These are phyloP conservation scores for Plasmopara halstedii DNA, from an alignment of 352 stramenopile genomes.

Conservation along the genomic window DNA sequence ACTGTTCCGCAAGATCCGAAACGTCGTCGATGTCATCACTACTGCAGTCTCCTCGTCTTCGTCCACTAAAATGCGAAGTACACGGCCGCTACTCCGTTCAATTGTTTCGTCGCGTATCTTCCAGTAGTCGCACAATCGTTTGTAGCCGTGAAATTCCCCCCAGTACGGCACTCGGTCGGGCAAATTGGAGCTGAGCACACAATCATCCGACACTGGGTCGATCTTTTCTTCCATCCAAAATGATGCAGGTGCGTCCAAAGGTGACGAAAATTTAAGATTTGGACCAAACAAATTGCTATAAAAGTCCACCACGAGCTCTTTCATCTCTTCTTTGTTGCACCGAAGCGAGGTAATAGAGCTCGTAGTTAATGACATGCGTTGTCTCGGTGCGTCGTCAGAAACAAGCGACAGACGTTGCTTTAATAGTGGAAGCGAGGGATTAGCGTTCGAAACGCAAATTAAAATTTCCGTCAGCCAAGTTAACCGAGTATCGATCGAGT, in stretches of 20 bases:
- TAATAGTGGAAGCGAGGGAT: slow-evolving; percentile 25
- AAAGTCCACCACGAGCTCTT: slow-evolving; percentile 64
- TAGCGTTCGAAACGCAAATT: slow-evolving; percentile 47
- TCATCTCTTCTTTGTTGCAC: slow-evolving; percentile 68
- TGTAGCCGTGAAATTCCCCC: slow-evolving; percentile 85
- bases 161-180: slow-evolving; percentile 81
- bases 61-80: slow-evolving; percentile 76
- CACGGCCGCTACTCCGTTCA: slow-evolving; percentile 71
- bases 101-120: slow-evolving; percentile 84
- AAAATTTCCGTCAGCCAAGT: slow-evolving; percentile 79
- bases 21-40: slow-evolving; percentile 84
- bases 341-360: slow-evolving; percentile 28
- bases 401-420: slow-evolving; percentile 54
- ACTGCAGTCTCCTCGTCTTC: slow-evolving; percentile 83
- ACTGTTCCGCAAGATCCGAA: slow-evolving; percentile 82
- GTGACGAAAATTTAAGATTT: slow-evolving; percentile 72
- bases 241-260: slow-evolving; percentile 60
- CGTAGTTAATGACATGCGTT: slow-evolving; percentile 24
- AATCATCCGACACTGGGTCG: slow-evolving; percentile 56
- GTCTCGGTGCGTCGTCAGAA: slow-evolving; percentile 32
- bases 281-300: slow-evolving; percentile 76
- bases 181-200: slow-evolving; percentile 79
- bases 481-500: slow-evolving; percentile 77
- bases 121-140: slow-evolving; percentile 82
- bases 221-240: slow-evolving; percentile 86